Base-by-base conservation (phyloP, 2,329 filamentous ascomycete genomes). In the Colletotrichum gloeosporioides region DNA sequence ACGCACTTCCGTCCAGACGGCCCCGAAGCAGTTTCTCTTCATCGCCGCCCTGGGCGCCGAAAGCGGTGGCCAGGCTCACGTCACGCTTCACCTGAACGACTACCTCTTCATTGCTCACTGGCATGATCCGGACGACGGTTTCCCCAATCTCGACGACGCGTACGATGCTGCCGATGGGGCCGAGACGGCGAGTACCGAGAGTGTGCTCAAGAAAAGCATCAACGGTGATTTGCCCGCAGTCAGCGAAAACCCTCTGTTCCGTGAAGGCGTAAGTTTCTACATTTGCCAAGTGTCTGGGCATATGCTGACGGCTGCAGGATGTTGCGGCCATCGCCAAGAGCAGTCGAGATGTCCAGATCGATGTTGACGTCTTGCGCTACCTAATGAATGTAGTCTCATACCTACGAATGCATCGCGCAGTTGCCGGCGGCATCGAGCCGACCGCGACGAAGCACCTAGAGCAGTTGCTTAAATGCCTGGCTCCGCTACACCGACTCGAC, bases 71-170 rank as follows among this genome's bases (percentile, higher is more conserved):
- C 81, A 86, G 59, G 86, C 88, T 5, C 87, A 86, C 66, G 87
- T 93, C 66, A 89, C 87, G 27, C 85, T 84, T 36, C 90, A 95
- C 79, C 82, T 93, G 84, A 98, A 96, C 80, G 95, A 99, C 75
- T 92, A 95, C 78, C 93, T 99, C 79, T 95, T 96, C 82, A 93
- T 99, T 74, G 96, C 95, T 1, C 96, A 99, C 83, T 95, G 93
- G 86, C 96, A 99, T 81, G 90, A 93, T 73, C 89, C 90, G 0
- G 88, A 90, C 2, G 92, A 96, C 82, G 95, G 94, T 0, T 94
- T 96, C 77, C 89, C 92, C 6, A 94, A 97, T 78, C 84, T 96
- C 1, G 94, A 98, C 76, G 93, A 95, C 44, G 85, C 85, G 25
- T 85, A 87, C 29, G 77, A 81, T n/a, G 82, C 84, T 29, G 81